These are phyloP conservation scores for Penicillium sp. DNA, from an alignment of 2,329 filamentous ascomycete genomes.

Conservation along the genomic window DNA sequence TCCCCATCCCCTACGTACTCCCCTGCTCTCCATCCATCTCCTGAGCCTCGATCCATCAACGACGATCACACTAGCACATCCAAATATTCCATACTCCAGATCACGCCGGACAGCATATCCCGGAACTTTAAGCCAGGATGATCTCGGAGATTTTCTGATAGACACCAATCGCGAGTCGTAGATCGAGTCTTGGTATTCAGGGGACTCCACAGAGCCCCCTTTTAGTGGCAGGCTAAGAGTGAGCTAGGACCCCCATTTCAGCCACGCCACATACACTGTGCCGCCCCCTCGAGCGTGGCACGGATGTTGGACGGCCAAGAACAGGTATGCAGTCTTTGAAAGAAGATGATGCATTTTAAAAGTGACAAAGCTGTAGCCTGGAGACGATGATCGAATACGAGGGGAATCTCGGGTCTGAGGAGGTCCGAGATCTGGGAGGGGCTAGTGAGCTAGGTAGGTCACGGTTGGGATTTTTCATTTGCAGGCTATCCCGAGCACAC, in stretches of 20 bases:
- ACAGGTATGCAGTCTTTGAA: not conserved
- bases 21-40: not conserved
- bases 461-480: too few relatives aligned
- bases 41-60: not conserved
- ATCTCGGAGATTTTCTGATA: conserved; percentile 23
- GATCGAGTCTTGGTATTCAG: not conserved
- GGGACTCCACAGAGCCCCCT: not conserved
- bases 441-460: not conserved
- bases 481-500: too few relatives aligned
- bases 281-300: conserved; percentile 1
- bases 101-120: not conserved
- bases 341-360: not conserved
- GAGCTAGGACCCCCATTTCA: conserved; percentile 18
- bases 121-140: conserved; percentile 5
- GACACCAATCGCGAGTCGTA: conserved; percentile 2
- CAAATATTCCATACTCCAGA: not conserved
- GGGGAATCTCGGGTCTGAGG: not conserved
- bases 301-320: conserved; percentile 1
- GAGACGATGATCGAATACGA: not conserved
- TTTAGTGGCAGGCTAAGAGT: conserved; percentile 5
- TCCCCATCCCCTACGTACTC: not conserved
- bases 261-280: conserved; percentile 19
- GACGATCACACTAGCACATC: not conserved
- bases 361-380: not conserved
- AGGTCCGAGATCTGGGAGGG: not conserved